Percentiles rank a stretch among this genome's conserved stretches.
Evolutionary conservation across 2,329 filamentous ascomycete species (phyloP).

Genomic region (Phaeosphaeria sp.): DNA sequence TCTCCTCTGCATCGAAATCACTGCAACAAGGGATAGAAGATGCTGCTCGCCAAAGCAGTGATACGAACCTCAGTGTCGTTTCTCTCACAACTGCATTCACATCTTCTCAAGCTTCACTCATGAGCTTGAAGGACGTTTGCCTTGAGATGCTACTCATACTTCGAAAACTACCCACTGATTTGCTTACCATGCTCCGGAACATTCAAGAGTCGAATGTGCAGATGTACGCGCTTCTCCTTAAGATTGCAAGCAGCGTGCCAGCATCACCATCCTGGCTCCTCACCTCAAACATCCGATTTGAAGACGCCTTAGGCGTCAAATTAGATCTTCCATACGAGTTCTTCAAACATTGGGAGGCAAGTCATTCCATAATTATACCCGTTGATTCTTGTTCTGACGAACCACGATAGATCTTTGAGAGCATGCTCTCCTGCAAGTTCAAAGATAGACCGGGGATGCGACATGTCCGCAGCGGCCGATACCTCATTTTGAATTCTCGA

Average conservation of each 20-base stretch:
- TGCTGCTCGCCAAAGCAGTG: background rate
- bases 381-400: too few relatives aligned
- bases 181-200: background rate
- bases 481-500: too few relatives aligned
- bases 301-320: background rate
- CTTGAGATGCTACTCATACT: background rate
- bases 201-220: background rate
- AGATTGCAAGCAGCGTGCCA: constrained; percentile 3
- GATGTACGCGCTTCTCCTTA: constrained; percentile 2
- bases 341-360: background rate
- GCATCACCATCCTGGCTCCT: background rate
- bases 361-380: background rate
- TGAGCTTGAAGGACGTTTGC: background rate
- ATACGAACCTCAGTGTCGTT: background rate
- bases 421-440: too few relatives aligned
- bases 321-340: background rate
- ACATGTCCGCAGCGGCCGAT: too few relatives aligned
- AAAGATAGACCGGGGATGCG: too few relatives aligned
- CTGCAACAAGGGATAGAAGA: background rate
- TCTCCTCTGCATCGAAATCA: background rate
- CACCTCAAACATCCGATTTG: background rate
- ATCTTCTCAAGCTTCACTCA: background rate
- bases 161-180: background rate
- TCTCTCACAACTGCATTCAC: background rate
- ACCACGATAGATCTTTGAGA: too few relatives aligned